Evolutionary conservation across 2,329 filamentous ascomycete species (phyloP), one percentile per base, ranked within the genome.

Genomic region (Thermoascus crustaceus): DNA sequence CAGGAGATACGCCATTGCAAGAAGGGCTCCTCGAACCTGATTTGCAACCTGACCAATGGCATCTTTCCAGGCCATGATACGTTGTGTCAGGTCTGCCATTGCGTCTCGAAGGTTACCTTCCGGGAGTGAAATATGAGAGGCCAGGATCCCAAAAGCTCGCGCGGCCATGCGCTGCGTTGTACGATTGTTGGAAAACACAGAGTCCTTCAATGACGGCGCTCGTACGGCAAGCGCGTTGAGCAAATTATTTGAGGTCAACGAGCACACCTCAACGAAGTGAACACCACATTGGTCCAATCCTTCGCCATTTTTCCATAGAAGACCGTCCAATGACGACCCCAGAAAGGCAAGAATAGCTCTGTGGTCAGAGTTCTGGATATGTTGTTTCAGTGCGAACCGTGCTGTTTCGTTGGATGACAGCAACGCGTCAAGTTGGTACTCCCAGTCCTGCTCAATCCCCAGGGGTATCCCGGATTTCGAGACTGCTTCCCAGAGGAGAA

Each of bases 361-460:
- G 44, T 61, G 59, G 18, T 55, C 42, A 21, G 55, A 48, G 13
- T 50, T 42, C 13, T 52, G 37, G 24, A 63, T 55, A 39, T 59
- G 56, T 17, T 26, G 49, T 55, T 36, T 61, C 49, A 39, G 82
- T 51, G 70, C 69, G 17, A 71, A 59, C 25, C 85, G 73, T 7
- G 77, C 76, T 30, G 71, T 64, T 39, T 81, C 71, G 50, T 89
- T 82, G 4, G 80, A 83, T 25, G 78, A 73, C 19, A 91, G 69
- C 5, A 82, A 70, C 1, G 78, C 75, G 46, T 88, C 82, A 2
- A 96, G 68, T 46, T 82, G 81, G 30, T 80, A 72, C 54, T 87
- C 82, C 91, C 91, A 96, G 43, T 89, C 84, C 30, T 82, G 78
- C 46, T 89, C 82, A 16, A 86, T 57, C 7, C 73, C 71, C 16